Base-by-base conservation (phyloP, 2,329 filamentous ascomycete genomes). In the Diaporthe caulivora region DNA sequence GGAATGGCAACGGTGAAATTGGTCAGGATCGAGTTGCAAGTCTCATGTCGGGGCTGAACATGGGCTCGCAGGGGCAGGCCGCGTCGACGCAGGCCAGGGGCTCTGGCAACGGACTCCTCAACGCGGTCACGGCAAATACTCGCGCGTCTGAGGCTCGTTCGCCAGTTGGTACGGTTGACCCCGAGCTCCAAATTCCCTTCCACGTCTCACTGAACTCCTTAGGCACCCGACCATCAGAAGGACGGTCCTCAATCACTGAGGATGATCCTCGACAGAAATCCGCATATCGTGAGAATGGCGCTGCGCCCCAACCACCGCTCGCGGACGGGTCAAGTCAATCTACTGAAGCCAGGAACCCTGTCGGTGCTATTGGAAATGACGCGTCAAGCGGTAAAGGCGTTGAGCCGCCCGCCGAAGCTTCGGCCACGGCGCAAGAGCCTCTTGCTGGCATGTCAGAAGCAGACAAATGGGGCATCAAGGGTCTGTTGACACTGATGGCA, bases 401-500 rank as follows among this genome's bases (percentile, higher is more conserved):
- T 65, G 86, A 88, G 8, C 83, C 47, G 9, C 44, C 65, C 31
- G 26, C 51, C 54, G 73, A 73, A 24, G 53, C 34, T n/a, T 71
- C 67, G 29, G 31, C 68, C 9, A 42, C 82, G 6, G 85, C 87
- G 49, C 85, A 89, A 76, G 90, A 93, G 79, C 90, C 90, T 58
- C 82, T 92, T 34, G 84, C 86, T 62, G 88, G 89, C 58, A 91
- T 92, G 90, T 82, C 87, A n/a, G 86, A 88, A 4, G 87, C 86
- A 51, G 91, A 93, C 78, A 91, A 88, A 79, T 93, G 87, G 86
- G 91, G 91, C 6, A 84, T 92, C 62, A 92, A 92, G 79, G 91
- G 91, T 13, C 83, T 92, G 74, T 86, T 87, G 72, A 88, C 89
- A 42, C 82, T 92, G 80, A 92, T 92, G 86, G 90, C 89, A 81